Evolutionary conservation across 148 eudicot species (phyloP).

Genomic region (Spergularia marina): DNA sequence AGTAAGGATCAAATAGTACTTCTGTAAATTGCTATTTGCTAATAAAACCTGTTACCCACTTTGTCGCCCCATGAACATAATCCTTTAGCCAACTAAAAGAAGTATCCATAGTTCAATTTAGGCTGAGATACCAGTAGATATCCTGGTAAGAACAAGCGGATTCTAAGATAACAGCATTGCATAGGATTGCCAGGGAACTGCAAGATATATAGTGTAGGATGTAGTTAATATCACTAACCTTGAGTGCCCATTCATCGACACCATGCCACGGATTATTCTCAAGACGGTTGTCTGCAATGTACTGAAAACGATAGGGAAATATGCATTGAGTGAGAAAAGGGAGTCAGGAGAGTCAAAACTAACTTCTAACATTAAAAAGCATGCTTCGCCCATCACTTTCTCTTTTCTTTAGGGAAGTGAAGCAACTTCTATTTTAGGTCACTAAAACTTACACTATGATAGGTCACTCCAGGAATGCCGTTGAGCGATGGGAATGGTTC

Average conservation of each 20-base stretch:
- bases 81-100: background rate
- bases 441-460: conserved; percentile 71
- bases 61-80: background rate
- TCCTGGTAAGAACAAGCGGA: background rate
- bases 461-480: conserved; percentile 80
- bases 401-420: background rate
- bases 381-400: background rate
- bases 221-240: conserved; percentile 46
- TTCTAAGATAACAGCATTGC: background rate
- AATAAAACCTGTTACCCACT: no score
- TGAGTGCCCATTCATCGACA: conserved; percentile 67
- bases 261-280: conserved; percentile 91
- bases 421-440: background rate
- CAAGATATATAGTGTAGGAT: background rate
- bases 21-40: no score
- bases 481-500: conserved; percentile 76
- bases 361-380: background rate
- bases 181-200: background rate
- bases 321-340: background rate
- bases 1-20: no score
- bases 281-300: conserved; percentile 73
- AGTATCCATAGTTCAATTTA: no score
- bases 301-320: conserved; percentile 40
- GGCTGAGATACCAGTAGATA: background rate
- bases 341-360: conserved; percentile 2